Evolutionary conservation across 129 eudicot genomes (phyloP).

Genomic region (Chrysanthemum makinoi): DNA sequence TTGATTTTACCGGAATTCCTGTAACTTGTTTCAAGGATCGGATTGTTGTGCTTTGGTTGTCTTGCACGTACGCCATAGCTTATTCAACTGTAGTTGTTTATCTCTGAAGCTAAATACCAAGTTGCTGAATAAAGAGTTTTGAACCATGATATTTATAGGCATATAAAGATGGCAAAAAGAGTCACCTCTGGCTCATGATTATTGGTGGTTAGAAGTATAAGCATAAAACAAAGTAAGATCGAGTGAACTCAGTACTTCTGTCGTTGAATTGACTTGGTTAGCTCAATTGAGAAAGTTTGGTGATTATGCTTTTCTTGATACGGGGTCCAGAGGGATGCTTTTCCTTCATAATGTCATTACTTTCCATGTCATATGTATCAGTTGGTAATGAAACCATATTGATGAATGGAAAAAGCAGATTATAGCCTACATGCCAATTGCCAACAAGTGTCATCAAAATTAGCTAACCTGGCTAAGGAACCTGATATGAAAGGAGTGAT

Average conservation of each 20-base stretch:
- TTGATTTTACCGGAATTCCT: conserved; percentile 23
- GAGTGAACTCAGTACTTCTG: background rate
- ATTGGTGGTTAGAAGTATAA: conserved; percentile 10
- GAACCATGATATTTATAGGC: conserved; percentile 13
- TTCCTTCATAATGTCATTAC: background rate
- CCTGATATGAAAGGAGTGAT: conserved; percentile 13
- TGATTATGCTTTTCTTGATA: too few species aligned
- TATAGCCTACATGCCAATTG: conserved; percentile 19
- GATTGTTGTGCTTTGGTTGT: background rate
- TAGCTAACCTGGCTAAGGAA: conserved; percentile 35
- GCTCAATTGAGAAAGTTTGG: background rate
- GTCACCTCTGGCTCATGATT: conserved; percentile 29
- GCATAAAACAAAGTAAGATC: conserved; percentile 12
- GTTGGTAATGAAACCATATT: conserved; percentile 1
- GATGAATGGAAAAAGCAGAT: background rate
- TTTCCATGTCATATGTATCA: background rate
- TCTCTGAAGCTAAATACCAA: background rate
- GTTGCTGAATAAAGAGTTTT: background rate
- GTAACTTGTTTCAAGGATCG: conserved; percentile 25
- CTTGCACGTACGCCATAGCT: background rate
- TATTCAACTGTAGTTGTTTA: background rate
- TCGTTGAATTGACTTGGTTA: background rate
- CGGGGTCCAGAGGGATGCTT: background rate
- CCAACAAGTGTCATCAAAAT: conserved; percentile 23
- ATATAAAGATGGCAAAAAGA: conserved; percentile 7